These are phyloP conservation scores for Aspergillus tamarii DNA, from an alignment of 2,329 filamentous ascomycete genomes.

Conservation along the genomic window DNA sequence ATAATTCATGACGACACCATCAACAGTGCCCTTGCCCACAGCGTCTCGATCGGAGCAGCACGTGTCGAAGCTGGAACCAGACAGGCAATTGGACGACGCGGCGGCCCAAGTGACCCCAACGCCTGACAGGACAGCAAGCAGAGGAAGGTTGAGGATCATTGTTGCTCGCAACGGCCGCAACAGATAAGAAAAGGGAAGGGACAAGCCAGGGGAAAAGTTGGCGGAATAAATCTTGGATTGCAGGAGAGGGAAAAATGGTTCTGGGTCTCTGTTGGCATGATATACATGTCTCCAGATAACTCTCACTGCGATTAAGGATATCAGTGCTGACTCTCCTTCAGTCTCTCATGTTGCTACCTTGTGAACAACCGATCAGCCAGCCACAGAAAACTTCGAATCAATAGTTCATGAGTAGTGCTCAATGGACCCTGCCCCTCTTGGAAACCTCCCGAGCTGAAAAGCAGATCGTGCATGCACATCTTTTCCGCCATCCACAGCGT, in stretches of 20 bases:
- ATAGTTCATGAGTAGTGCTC: neutral
- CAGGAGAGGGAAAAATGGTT: neutral
- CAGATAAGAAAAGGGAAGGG: neutral
- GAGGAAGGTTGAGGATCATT: neutral
- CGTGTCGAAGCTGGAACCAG: neutral
- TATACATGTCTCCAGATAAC: neutral
- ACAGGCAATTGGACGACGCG: neutral
- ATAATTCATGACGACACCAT: neutral
- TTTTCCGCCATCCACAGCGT: no score
- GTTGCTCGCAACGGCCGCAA: neutral
- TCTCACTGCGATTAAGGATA: neutral
- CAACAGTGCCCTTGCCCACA: neutral
- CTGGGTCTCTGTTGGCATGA: neutral
- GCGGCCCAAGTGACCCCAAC: neutral
- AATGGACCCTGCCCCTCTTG: neutral
- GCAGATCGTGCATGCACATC: neutral
- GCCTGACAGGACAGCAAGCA: neutral
- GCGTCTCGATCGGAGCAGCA: neutral
- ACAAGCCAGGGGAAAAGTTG: neutral
- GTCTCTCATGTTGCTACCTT: neutral
- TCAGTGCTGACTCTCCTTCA: neutral
- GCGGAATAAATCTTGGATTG: neutral
- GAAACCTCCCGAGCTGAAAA: neutral
- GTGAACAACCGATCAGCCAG: neutral
- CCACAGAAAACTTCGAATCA: neutral